Percentiles rank a stretch among this genome's conserved stretches.
Evolutionary conservation across 768 basidiomycete genomes (phyloP).

Genomic region (Russula ochroleuca): DNA sequence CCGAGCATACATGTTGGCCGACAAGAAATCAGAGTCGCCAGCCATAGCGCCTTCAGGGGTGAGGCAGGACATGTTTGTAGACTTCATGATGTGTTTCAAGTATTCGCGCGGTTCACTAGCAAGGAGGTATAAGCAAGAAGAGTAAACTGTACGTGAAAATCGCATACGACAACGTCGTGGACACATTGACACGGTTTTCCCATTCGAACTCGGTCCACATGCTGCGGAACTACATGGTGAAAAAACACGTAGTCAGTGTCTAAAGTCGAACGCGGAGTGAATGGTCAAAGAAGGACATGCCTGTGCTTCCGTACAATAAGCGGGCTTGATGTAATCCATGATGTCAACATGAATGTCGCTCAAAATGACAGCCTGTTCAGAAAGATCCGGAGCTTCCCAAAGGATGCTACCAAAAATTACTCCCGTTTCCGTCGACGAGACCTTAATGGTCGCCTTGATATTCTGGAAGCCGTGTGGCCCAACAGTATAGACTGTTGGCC

Average conservation of each 20-base stretch:
- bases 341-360: slow-evolving; percentile 99
- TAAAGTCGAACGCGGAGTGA: neutral
- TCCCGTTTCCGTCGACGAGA: slow-evolving; percentile 96
- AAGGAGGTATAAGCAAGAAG: neutral
- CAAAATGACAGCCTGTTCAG: slow-evolving; percentile 88
- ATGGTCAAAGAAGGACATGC: slow-evolving; percentile 39
- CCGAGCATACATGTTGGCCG: slow-evolving; percentile 93
- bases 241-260: slow-evolving; percentile 1
- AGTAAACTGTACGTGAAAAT: neutral
- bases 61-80: slow-evolving; percentile 96
- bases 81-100: slow-evolving; percentile 90
- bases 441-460: slow-evolving; percentile 98
- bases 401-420: slow-evolving; percentile 98
- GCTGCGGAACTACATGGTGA: slow-evolving; percentile 67
- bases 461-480: slow-evolving; percentile 97
- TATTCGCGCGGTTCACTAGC: slow-evolving; percentile 80
- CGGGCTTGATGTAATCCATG: slow-evolving; percentile 97
- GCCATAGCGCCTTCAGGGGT: slow-evolving; percentile 85
- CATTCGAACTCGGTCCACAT: slow-evolving; percentile 99
- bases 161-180: slow-evolving; percentile 73
- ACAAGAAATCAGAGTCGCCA: slow-evolving; percentile 95
- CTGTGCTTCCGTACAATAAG: slow-evolving; percentile 92
- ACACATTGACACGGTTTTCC: slow-evolving; percentile 98
- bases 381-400: slow-evolving; percentile 87
- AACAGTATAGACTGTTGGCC: slow-evolving; percentile 89